Evolutionary conservation across 2,329 filamentous ascomycete species (phyloP).

Genomic region (Penicillium crustosum): DNA sequence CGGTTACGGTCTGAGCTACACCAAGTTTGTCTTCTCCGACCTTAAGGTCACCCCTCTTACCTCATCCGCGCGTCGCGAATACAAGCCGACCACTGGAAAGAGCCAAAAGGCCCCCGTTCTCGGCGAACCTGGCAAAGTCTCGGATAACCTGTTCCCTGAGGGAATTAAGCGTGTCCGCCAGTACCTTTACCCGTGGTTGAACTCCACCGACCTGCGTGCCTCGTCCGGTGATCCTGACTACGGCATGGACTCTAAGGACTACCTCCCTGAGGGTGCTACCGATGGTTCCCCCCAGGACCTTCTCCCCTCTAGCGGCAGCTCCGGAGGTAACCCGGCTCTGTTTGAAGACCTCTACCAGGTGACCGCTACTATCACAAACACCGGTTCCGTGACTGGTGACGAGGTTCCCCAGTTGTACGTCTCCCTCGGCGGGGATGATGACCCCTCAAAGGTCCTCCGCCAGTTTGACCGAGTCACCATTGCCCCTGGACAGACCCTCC

Average conservation of each 20-base stretch:
- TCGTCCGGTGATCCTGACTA: conserved; percentile 57
- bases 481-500: conserved; percentile 63
- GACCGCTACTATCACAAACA: conserved; percentile 53
- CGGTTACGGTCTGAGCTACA: conserved; percentile 62
- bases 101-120: conserved; percentile 56
- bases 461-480: conserved; percentile 78
- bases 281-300: conserved; percentile 57
- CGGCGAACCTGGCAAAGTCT: conserved; percentile 49
- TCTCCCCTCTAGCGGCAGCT: conserved; percentile 57
- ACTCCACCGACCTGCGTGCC: conserved; percentile 55
- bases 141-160: conserved; percentile 57
- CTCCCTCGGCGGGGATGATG: conserved; percentile 72
- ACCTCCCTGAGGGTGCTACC: conserved; percentile 51
- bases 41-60: conserved; percentile 49
- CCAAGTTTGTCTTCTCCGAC: conserved; percentile 62
- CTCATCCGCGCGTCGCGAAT: conserved; percentile 54
- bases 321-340: conserved; percentile 59
- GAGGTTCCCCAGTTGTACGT: conserved; percentile 67
- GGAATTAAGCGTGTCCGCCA: conserved; percentile 51
- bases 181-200: conserved; percentile 67
- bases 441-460: conserved; percentile 67
- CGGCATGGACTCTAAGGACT: conserved; percentile 50
- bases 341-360: conserved; percentile 54
- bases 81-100: conserved; percentile 54
- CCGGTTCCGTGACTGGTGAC: conserved; percentile 49